Percentiles rank a stretch among this genome's conserved stretches.
These are phyloP conservation scores for Diatrype stigma DNA, from an alignment of 2,329 filamentous ascomycete genomes.

Conservation along the genomic window DNA sequence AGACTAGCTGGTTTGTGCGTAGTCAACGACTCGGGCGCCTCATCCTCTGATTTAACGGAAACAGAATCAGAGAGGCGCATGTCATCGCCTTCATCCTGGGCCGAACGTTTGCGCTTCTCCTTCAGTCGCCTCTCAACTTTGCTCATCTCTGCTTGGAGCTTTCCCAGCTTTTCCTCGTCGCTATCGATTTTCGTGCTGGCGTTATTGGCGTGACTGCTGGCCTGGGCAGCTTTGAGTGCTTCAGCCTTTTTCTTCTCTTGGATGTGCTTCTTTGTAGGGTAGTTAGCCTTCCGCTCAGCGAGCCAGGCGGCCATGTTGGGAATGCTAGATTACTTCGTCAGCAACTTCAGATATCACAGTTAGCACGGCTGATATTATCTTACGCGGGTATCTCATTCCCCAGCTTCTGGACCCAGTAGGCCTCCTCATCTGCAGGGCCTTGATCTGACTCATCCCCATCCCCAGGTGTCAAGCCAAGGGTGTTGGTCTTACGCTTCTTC, in stretches of 20 bases:
- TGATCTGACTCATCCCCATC: conserved; percentile 62
- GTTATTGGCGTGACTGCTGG: conserved; percentile 51
- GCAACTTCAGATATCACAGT: background rate
- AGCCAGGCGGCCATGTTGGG: conserved; percentile 77
- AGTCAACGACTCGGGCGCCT: conserved; percentile 55
- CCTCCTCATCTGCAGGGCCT: conserved; percentile 68
- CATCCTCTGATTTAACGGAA: conserved; percentile 45
- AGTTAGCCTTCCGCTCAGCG: conserved; percentile 73
- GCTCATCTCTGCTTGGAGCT: conserved; percentile 42
- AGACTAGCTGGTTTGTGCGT: conserved; percentile 37
- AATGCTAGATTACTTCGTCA: conserved; percentile 34
- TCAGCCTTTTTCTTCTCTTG: conserved; percentile 56
- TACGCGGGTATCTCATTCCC: conserved; percentile 54
- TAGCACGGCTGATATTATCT: conserved; percentile 24
- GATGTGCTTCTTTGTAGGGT: conserved; percentile 70
- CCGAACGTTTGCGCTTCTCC: conserved; percentile 62
- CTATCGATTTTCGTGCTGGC: conserved; percentile 48
- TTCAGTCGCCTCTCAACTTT: conserved; percentile 65
- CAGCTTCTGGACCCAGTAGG: conserved; percentile 49
- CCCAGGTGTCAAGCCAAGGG: conserved; percentile 66
- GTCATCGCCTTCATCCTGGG: conserved; percentile 63
- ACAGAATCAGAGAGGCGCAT: conserved; percentile 47
- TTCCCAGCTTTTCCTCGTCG: conserved; percentile 38
- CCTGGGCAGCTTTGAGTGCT: conserved; percentile 54
- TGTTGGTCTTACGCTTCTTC: conserved; percentile 69